Conservation (phyloP, 371 early-diverging fungal genomes). For the Fennellomyces sp. region DNA sequence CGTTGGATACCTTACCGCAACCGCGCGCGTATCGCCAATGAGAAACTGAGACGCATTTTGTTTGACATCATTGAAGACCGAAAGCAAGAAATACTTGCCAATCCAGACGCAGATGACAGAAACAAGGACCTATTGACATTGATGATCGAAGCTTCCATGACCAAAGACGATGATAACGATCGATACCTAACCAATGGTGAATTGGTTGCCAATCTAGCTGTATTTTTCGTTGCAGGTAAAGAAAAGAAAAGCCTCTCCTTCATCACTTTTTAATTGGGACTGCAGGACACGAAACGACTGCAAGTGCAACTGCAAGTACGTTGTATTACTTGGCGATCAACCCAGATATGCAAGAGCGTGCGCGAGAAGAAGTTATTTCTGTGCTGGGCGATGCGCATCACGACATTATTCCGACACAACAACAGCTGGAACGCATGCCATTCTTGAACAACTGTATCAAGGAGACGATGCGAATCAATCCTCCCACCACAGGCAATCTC, state of each 20-base stretch:
- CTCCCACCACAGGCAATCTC: constrained; percentile 22
- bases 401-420: constrained; percentile 42
- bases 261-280: not conserved
- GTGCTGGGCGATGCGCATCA: constrained; percentile 46
- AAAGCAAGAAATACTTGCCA: constrained; percentile 8
- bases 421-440: constrained; percentile 41
- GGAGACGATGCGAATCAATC: constrained; percentile 48
- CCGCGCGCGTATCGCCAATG: constrained; percentile 2
- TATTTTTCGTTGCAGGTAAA: constrained; percentile 42
- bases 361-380: constrained; percentile 49
- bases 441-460: constrained; percentile 48
- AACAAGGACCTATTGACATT: constrained; percentile 27
- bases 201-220: constrained; percentile 18
- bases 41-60: constrained; percentile 14
- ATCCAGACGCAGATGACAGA: not conserved
- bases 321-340: constrained; percentile 37
- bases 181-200: constrained; percentile 13
- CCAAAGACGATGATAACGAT: not conserved
- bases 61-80: constrained; percentile 17
- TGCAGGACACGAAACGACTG: constrained; percentile 53
- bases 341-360: constrained; percentile 46
- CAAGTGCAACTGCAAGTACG: constrained; percentile 42
- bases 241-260: not conserved
- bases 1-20: constrained; percentile 23
- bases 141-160: constrained; percentile 22